Conservation (phyloP, 1,284 basidiomycete genomes). For the Sanghuangporus sanghuang region DNA sequence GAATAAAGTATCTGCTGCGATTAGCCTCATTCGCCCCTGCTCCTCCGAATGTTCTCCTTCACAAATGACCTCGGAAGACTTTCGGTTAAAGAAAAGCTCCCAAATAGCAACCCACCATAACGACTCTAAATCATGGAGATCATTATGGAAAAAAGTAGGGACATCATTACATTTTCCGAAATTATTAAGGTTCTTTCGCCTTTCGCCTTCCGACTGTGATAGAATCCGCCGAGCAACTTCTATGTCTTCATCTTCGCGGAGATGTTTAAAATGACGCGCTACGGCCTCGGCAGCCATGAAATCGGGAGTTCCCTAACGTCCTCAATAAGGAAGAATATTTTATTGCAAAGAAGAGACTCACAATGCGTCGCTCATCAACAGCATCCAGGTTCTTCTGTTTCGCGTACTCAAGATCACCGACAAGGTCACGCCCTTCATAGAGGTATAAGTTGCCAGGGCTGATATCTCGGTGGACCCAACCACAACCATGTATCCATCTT, state of each 20-base stretch:
- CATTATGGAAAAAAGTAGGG: not conserved
- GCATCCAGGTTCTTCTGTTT: not conserved
- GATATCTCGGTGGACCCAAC: not conserved
- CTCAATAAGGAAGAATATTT: not conserved
- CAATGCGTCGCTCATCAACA: not conserved
- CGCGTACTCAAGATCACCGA: constrained; percentile 6
- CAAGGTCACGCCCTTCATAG: not conserved
- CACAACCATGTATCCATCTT: not conserved
- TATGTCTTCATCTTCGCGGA: not conserved
- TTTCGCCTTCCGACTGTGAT: not conserved
- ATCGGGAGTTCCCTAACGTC: not conserved
- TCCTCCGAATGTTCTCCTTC: not conserved
- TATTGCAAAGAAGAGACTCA: not conserved
- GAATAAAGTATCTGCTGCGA: not conserved
- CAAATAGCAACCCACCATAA: not conserved
- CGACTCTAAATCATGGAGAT: not conserved
- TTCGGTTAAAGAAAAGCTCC: not conserved
- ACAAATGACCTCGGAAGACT: not conserved
- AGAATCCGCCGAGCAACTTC: not conserved
- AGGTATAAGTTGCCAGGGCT: not conserved
- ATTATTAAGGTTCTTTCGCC: not conserved
- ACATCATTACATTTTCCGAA: not conserved
- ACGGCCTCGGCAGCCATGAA: not conserved
- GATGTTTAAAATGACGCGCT: not conserved
- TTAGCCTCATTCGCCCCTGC: not conserved